A percentile compares a stretch with the other conserved stretches of the same genome.
Evolutionary conservation across 805 yeast genomes (phyloP).

Genomic region (Jamesozyma rosinii): DNA sequence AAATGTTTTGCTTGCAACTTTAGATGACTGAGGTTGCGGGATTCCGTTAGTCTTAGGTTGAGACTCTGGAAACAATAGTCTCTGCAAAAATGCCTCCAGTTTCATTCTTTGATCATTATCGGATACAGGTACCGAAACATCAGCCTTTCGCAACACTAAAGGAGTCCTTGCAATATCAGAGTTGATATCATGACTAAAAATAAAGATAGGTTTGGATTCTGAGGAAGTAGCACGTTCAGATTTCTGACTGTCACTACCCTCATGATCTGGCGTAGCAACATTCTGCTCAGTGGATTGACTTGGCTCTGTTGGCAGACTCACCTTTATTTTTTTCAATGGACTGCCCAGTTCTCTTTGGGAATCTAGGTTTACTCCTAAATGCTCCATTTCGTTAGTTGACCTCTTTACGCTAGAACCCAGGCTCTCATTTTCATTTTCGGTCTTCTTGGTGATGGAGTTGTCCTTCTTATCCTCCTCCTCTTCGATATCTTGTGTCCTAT

Average conservation of each 20-base stretch:
- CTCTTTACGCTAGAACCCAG: constrained; percentile 2
- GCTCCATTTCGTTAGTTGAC: constrained; percentile 5
- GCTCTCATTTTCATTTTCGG: neutral
- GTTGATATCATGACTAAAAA: constrained; percentile 15
- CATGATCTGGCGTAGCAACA: neutral
- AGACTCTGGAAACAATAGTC: constrained; percentile 23
- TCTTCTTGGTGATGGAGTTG: neutral
- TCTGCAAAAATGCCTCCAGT: constrained; percentile 26
- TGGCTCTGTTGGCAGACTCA: constrained; percentile 1
- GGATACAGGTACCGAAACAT: neutral
- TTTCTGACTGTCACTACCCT: neutral
- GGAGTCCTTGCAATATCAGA: constrained; percentile 7
- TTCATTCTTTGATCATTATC: constrained; percentile 21
- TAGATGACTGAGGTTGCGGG: neutral
- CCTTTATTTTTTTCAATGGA: constrained; percentile 21
- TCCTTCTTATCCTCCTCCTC: neutral
- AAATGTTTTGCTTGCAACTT: constrained; percentile 6
- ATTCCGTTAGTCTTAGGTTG: constrained; percentile 4
- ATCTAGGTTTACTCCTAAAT: constrained; percentile 5
- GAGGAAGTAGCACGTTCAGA: neutral
- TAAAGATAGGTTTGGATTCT: constrained; percentile 5
- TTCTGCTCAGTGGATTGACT: neutral
- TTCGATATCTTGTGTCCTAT: neutral
- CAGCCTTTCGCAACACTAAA: constrained; percentile 4
- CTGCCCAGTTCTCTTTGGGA: constrained; percentile 20